Conservation (phyloP, 2,329 filamentous ascomycete genomes). For the Phyllosticta ampelicida region DNA sequence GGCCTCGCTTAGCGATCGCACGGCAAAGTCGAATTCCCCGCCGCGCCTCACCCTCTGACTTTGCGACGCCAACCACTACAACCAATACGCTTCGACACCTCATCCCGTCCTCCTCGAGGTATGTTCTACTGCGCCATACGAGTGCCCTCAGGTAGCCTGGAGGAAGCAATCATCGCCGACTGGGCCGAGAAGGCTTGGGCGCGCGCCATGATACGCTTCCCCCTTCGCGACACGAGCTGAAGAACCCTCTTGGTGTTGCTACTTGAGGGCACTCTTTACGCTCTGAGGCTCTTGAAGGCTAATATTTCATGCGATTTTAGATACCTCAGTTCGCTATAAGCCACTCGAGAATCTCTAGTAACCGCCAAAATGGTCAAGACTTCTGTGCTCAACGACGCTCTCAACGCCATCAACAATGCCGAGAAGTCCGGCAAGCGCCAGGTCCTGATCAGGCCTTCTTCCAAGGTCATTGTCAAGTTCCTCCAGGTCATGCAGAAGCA, state of each 20-base stretch:
- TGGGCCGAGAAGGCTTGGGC: neutral
- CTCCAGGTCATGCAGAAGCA: slow-evolving; percentile 98
- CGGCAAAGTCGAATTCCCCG: neutral
- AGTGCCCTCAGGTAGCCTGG: slow-evolving; percentile 43
- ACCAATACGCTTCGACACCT: slow-evolving; percentile 12
- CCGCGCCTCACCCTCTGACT: neutral
- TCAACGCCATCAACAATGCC: slow-evolving; percentile 99
- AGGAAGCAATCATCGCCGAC: slow-evolving; percentile 32
- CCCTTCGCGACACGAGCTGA: slow-evolving; percentile 48
- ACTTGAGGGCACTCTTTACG: slow-evolving; percentile 54
- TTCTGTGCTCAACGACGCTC: slow-evolving; percentile 98
- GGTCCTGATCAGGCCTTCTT: slow-evolving; percentile 93
- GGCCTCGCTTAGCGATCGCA: slow-evolving; percentile 1
- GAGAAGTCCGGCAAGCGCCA: slow-evolving; percentile 99
- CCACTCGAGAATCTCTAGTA: slow-evolving; percentile 71
- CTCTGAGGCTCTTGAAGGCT: slow-evolving; percentile 55
- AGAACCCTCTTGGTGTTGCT: slow-evolving; percentile 49
- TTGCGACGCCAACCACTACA: slow-evolving; percentile 5
- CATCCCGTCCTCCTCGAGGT: slow-evolving; percentile 24
- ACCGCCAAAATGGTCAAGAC: slow-evolving; percentile 96
- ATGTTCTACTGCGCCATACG: slow-evolving; percentile 20
- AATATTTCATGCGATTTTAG: slow-evolving; percentile 38
- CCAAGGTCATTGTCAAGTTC: slow-evolving; percentile 99
- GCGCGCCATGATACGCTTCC: slow-evolving; percentile 34
- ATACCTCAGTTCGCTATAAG: slow-evolving; percentile 49